A percentile compares a stretch with the other conserved stretches of the same genome.
Evolutionary conservation across 2,329 filamentous ascomycete species (phyloP).

Genomic region (Calonectria honghensis): DNA sequence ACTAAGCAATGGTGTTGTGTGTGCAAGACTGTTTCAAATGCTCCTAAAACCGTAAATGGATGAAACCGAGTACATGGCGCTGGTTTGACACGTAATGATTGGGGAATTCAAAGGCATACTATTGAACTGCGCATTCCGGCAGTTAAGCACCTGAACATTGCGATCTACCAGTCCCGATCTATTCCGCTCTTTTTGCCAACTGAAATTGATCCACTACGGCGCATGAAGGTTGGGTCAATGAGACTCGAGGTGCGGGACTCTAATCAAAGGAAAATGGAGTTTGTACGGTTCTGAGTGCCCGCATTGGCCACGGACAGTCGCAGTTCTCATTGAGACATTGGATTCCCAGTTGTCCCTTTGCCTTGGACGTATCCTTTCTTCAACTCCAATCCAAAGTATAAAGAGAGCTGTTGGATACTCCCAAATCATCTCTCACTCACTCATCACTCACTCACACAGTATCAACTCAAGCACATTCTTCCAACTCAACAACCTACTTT

Average conservation of each 20-base stretch:
- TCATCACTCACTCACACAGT: constrained; percentile 4
- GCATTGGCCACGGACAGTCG: background rate
- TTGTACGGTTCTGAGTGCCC: background rate
- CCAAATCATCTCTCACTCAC: constrained; percentile 13
- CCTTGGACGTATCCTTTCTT: constrained; percentile 1
- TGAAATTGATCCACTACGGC: constrained; percentile 9
- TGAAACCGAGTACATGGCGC: background rate
- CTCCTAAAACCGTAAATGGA: background rate
- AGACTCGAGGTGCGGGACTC: constrained; percentile 13
- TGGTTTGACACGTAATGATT: background rate
- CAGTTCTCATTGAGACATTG: background rate
- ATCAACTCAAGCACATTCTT: background rate
- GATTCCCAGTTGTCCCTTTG: background rate
- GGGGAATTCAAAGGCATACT: constrained; percentile 2
- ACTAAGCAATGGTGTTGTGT: background rate
- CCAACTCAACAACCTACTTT: background rate
- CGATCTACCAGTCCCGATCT: background rate
- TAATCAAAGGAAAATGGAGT: constrained; percentile 8
- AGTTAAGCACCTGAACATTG: constrained; percentile 3
- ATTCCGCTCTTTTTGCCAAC: background rate
- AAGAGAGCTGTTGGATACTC: background rate
- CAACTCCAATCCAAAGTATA: background rate
- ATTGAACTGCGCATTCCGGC: constrained; percentile 8
- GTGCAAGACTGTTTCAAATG: constrained; percentile 25
- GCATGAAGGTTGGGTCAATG: constrained; percentile 22